Conservation (phyloP, 2,329 filamentous ascomycete species). For the Fusarium nematophilum region DNA sequence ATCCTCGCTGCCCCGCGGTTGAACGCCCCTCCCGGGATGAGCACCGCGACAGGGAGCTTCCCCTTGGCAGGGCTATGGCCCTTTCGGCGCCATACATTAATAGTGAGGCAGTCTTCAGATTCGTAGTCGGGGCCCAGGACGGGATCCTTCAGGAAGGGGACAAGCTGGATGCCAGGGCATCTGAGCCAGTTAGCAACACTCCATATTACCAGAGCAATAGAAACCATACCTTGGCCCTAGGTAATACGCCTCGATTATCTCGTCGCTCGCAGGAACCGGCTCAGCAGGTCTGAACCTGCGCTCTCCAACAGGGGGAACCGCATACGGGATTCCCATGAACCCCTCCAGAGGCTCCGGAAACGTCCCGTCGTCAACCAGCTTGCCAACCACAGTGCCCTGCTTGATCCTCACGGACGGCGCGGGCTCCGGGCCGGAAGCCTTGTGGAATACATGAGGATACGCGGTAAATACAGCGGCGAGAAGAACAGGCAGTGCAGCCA, state of each 20-base stretch:
- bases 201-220: not conserved
- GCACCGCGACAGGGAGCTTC: constrained; percentile 41
- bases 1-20: constrained; percentile 48
- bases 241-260: constrained; percentile 41
- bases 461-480: constrained; percentile 22
- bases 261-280: constrained; percentile 42
- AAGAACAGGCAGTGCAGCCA: constrained; percentile 31
- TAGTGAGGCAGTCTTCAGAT: constrained; percentile 44
- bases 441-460: constrained; percentile 20
- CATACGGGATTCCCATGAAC: constrained; percentile 62
- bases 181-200: constrained; percentile 26
- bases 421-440: constrained; percentile 6
- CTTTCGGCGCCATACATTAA: constrained; percentile 41
- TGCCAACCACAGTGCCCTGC: constrained; percentile 48
- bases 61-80: constrained; percentile 24
- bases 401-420: constrained; percentile 41
- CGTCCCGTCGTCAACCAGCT: constrained; percentile 44
- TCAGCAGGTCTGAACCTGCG: constrained; percentile 54
- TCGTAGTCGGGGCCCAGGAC: constrained; percentile 46
- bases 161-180: constrained; percentile 47
- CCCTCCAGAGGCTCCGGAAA: constrained; percentile 49
- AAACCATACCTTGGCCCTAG: constrained; percentile 31
- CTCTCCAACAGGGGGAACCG: constrained; percentile 55
- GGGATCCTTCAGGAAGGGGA: constrained; percentile 46
- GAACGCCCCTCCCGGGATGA: constrained; percentile 47